These are phyloP conservation scores for Bryum argenteum DNA, from an alignment of 225 moss, liverwort and hornwort genomes.

Conservation along the genomic window DNA sequence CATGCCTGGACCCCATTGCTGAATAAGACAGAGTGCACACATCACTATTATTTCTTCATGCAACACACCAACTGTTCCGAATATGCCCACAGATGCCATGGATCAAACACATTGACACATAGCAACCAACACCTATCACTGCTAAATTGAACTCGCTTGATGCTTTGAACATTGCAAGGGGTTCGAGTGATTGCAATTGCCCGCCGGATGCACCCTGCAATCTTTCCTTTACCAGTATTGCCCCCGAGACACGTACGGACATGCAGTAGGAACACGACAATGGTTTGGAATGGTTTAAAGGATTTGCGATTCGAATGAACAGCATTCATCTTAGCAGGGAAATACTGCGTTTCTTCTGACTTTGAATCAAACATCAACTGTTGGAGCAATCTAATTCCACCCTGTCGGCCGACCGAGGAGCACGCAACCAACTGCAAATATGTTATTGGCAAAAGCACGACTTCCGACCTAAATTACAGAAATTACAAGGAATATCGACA, in stretches of 20 bases:
- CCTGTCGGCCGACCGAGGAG: slow-evolving; percentile 20
- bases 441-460: slow-evolving; percentile 10
- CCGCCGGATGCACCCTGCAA: too few relatives aligned
- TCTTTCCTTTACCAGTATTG: too few relatives aligned
- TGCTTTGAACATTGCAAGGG: too few relatives aligned
- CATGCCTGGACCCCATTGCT: too few relatives aligned
- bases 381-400: slow-evolving; percentile 16
- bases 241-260: too few relatives aligned
- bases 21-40: too few relatives aligned
- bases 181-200: too few relatives aligned
- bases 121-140: background rate
- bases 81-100: background rate
- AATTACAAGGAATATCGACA: slow-evolving; percentile 29
- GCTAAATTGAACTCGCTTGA: background rate
- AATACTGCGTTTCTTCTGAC: background rate
- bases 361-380: slow-evolving; percentile 23
- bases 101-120: slow-evolving; percentile 2
- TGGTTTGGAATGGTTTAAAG: background rate
- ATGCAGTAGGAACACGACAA: background rate
- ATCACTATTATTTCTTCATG: too few relatives aligned
- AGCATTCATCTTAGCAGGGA: slow-evolving; percentile 7
- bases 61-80: background rate
- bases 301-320: background rate
- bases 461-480: slow-evolving; percentile 40
- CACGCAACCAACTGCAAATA: slow-evolving; percentile 11